Base-by-base conservation (phyloP, 805 yeast species). In the Sporopachydermia quercuum region DNA sequence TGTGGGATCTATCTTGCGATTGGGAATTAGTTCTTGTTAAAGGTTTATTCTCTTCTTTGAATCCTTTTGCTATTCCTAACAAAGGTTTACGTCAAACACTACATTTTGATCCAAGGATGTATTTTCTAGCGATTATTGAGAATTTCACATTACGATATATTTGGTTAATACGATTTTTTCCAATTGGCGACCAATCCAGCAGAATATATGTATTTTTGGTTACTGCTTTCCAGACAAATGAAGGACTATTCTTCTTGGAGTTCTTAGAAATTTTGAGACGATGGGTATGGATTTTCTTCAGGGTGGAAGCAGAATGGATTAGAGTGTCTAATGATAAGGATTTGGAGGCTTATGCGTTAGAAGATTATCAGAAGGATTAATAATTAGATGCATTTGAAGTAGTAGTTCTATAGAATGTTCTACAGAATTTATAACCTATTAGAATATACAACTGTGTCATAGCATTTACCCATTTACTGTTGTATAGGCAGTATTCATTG, bases 1-100 rank as follows among this genome's bases (percentile, higher is more conserved):
- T 74, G 41, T 91, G 99, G 99, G 99, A 91, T 56, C 57, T 89
- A 8, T 69, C 70, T 39, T 74, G 74, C 68, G 99, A 91, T 61
- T 91, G 98, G 98, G 74, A 76, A 36, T 64, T 85, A 38, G 68
- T 70, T 6, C 50, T 80, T 5, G 63, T 80, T 49, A 64, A 63
- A 36, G 18, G 30, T 5, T 40, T 35, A 23, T 23, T 23, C 30
- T 8, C n/a, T 8, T 23, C 30, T 8, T n/a, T 42, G 35, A 5
- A n/a, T 38, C 18, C 18, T n/a, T 41, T 43, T 14, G 15, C 19
- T 41, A 14, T 16, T 14, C 13, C 16, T 37, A 15, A 34, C 34
- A 23, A 36, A 30, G 58, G 59, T 3, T 42, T 59, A 8, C 44
- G 60, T 5, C 42, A 49, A 4, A 39, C 37, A 1, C 41, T 53